Percentiles rank a stretch among this genome's conserved stretches.
Conservation (phyloP, 192 early-diverging fungal species). For the Coemansia sp. region DNA sequence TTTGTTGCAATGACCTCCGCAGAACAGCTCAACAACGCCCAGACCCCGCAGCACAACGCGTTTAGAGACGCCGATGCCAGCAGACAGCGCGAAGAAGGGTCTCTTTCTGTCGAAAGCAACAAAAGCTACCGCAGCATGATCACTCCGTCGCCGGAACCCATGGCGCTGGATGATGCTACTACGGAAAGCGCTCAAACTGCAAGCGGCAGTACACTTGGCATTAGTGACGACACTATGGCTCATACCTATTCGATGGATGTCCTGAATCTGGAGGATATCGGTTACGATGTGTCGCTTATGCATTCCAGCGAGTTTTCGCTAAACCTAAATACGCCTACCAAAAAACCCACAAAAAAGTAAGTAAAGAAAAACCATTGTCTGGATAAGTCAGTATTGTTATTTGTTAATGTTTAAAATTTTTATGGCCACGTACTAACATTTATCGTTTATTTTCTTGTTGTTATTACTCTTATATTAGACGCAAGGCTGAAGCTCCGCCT, state of each 20-base stretch:
- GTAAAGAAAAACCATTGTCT: no score
- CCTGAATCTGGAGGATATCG: not conserved
- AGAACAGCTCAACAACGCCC: no score
- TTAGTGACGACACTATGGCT: not conserved
- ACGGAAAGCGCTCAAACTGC: no score
- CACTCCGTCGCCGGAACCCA: constrained; percentile 3
- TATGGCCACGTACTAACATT: not conserved
- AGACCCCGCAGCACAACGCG: no score
- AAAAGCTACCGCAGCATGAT: constrained; percentile 9
- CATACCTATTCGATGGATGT: not conserved
- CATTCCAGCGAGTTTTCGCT: not conserved
- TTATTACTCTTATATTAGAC: not conserved
- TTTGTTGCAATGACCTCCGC: not conserved
- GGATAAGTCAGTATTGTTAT: not conserved
- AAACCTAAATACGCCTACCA: constrained; percentile 3
- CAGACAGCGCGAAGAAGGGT: not conserved
- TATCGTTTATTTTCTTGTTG: not conserved
- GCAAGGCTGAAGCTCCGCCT: not conserved
- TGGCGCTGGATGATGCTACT: not conserved
- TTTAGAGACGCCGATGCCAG: not conserved
- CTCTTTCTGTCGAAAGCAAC: not conserved
- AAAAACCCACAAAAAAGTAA: constrained; percentile 1
- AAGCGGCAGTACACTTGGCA: not conserved
- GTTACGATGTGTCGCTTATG: not conserved
- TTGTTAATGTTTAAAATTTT: not conserved